Conservation (phyloP, 139 green algal genomes). For the Eudorina sp. region DNA sequence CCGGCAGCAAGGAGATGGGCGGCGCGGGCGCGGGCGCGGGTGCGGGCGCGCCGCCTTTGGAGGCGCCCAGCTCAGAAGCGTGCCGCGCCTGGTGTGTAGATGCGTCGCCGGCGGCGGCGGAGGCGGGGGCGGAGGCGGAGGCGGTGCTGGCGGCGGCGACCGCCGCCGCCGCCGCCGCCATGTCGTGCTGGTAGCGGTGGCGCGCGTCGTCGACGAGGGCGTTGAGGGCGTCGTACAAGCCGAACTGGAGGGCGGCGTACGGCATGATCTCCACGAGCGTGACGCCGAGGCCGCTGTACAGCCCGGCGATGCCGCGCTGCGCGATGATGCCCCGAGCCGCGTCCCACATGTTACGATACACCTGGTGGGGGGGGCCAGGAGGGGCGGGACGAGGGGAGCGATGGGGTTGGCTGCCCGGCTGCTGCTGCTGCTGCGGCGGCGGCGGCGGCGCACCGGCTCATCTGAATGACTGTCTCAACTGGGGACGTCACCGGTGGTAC, state of each 20-base stretch:
- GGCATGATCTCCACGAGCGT: conserved; percentile 98
- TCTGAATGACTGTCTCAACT: no score
- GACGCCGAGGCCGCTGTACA: conserved; percentile 90
- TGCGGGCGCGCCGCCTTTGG: no score
- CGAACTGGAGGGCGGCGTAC: conserved; percentile 98
- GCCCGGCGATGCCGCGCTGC: conserved; percentile 49
- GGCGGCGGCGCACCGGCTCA: no score
- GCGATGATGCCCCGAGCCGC: conserved; percentile 62
- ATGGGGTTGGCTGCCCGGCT: no score
- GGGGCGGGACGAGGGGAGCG: no score
- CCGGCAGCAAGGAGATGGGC: not conserved
- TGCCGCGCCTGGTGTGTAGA: no score
- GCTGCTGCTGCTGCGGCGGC: no score
- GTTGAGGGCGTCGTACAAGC: conserved; percentile 94
- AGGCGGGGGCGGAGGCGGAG: not conserved
- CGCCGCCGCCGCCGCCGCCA: not conserved
- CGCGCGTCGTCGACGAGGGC: not conserved
- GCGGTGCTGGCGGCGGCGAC: not conserved
- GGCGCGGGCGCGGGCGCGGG: not conserved
- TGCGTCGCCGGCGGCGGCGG: no score
- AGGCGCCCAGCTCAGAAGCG: no score
- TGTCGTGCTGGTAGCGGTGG: not conserved
- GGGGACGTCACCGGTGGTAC: no score
- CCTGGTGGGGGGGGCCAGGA: conserved; percentile 59
- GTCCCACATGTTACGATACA: conserved; percentile 85